Base-by-base conservation (phyloP, 768 basidiomycete species). In the Amanita molliuscula region DNA sequence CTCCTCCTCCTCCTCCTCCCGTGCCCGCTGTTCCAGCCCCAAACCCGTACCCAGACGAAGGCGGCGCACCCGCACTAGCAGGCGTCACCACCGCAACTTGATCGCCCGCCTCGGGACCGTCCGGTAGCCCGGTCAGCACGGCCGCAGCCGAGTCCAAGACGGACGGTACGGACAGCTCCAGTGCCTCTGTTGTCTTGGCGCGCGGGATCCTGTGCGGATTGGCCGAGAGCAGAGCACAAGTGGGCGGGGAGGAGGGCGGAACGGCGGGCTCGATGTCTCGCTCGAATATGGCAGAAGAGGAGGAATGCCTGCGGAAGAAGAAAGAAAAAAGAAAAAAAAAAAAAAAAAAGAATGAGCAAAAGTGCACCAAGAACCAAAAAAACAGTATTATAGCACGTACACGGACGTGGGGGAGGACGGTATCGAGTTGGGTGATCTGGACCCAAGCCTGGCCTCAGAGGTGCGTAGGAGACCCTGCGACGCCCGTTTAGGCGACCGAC, bases 221-320 rank as follows among this genome's bases (percentile, higher is more conserved):
- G 23, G 29, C 20, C 33, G 48, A 58, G 59, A 87, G 86, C 59
- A 88, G 82, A 21, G 34, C 20, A 29, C 47, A 58, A 59, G 48
- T 58, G 56, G 61, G 62, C 51, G 73, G 65, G 20, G 65, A 64
- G 44, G n/a, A n/a, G n/a, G 65, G 62, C 56, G 71, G 70, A 57
- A 63, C 68, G 58, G 66, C 64, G 45, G 82, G 82, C 56, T 92
- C 90, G 55, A 94, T 90, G 62, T 94, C 90, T 31, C 90, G 80
- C 65, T 94, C 90, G 53, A 94, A 94, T 51, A 93, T 94, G 33
- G 90, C 89, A 0, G 88, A 91, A 0, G 87, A 88, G 0, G 87
- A 88, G 0, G 88, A 91, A 58, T 87, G 75, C 1, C 72, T 73
- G 54, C 4, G 40, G 6, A 10, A 15, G 18, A 33, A 42, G 16